phyloP scores from a whole-genome alignment of 2,329 filamentous ascomycete species.

The Diaporthe caulivora region DNA sequence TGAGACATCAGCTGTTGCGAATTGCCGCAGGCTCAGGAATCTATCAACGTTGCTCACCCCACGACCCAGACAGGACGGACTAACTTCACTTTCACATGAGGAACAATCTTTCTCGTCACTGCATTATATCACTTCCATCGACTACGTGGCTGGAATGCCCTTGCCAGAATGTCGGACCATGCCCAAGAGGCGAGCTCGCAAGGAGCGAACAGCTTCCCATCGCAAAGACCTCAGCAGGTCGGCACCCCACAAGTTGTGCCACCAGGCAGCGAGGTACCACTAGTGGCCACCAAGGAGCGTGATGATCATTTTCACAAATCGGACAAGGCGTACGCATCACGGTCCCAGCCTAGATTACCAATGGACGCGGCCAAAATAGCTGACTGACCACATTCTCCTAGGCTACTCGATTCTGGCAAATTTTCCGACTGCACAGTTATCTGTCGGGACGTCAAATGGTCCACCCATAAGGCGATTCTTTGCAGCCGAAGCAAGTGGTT shows the following conservation, averaged over 20 bases:
- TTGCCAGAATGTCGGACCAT: too few relatives aligned
- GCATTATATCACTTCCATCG: too few relatives aligned
- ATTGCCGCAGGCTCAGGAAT: too few relatives aligned
- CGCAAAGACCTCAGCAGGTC: too few relatives aligned
- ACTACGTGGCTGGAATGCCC: too few relatives aligned
- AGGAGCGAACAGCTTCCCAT: too few relatives aligned
- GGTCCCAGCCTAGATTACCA: not conserved
- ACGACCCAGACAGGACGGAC: too few relatives aligned
- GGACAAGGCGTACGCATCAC: not conserved
- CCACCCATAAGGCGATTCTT: not conserved
- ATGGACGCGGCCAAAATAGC: not conserved
- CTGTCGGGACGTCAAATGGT: not conserved
- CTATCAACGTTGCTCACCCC: too few relatives aligned
- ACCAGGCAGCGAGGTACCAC: not conserved
- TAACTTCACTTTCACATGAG: too few relatives aligned
- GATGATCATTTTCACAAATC: not conserved
- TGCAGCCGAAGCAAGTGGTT: constrained; percentile 1
- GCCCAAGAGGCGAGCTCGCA: too few relatives aligned
- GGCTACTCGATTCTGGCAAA: not conserved
- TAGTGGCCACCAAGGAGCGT: not conserved
- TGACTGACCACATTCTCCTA: not conserved
- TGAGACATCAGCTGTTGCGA: too few relatives aligned
- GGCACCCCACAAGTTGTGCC: not conserved
- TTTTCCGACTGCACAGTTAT: not conserved
- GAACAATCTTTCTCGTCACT: too few relatives aligned